Percentiles rank a stretch among this genome's conserved stretches.
Conservation (phyloP, 73 alveolate species). For the Paramecium sonneborni region DNA sequence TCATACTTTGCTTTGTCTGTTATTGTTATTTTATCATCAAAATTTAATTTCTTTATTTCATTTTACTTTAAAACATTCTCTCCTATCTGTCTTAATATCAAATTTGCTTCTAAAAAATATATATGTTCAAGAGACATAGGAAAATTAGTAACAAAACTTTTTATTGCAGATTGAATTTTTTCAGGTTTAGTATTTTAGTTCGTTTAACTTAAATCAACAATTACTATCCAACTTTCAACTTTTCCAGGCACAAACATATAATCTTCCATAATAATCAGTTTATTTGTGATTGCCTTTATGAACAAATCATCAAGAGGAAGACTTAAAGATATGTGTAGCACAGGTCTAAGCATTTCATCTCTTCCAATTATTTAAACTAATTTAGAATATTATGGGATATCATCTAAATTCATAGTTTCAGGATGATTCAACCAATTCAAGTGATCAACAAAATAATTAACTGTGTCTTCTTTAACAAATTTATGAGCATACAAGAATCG, state of each 20-base stretch:
- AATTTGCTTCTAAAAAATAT: background rate
- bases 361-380: slow-evolving; percentile 15
- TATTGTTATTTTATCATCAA: background rate
- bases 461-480: background rate
- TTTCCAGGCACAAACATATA: slow-evolving; percentile 77
- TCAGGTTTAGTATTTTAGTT: background rate
- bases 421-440: slow-evolving; percentile 30
- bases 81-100: background rate
- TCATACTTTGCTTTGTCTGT: background rate
- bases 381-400: slow-evolving; percentile 22
- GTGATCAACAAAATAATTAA: background rate
- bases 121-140: background rate
- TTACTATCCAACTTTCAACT: slow-evolving; percentile 74
- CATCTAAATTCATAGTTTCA: background rate
- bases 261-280: slow-evolving; percentile 59
- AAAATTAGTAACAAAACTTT: background rate
- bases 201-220: slow-evolving; percentile 57
- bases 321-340: background rate
- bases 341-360: slow-evolving; percentile 51
- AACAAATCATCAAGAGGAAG: background rate
- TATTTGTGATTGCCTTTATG: background rate
- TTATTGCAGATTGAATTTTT: background rate
- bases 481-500: slow-evolving; percentile 49
- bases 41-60: background rate
- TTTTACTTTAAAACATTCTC: background rate